Evolutionary conservation across 306 rosid genomes (phyloP).

Genomic region (Prunus mira): DNA sequence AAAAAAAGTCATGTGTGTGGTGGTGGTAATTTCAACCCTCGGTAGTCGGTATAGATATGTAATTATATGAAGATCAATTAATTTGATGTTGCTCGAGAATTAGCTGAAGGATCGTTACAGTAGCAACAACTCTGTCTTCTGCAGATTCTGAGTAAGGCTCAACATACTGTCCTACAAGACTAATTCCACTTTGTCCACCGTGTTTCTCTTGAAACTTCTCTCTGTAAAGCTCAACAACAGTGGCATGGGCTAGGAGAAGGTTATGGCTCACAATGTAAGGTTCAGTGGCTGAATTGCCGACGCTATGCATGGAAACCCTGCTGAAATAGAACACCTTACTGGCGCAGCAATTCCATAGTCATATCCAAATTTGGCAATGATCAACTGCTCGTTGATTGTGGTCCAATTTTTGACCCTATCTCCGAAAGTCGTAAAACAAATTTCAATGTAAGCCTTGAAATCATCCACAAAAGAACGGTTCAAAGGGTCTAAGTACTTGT

Average conservation of each 20-base stretch:
- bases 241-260: conserved; percentile 36
- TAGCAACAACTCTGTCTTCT: conserved; percentile 13
- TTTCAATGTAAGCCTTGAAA: conserved; percentile 18
- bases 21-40: too few species aligned
- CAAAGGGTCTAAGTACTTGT: not conserved
- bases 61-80: too few species aligned
- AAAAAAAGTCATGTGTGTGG: too few species aligned
- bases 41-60: too few species aligned
- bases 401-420: conserved; percentile 11
- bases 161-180: conserved; percentile 6
- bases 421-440: conserved; percentile 29
- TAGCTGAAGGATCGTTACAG: not conserved
- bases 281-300: conserved; percentile 36
- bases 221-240: conserved; percentile 22
- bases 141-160: conserved; percentile 26
- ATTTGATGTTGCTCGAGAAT: too few species aligned
- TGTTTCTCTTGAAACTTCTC: conserved; percentile 25
- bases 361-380: conserved; percentile 20
- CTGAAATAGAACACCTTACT: conserved; percentile 27
- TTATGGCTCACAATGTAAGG: conserved; percentile 38
- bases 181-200: conserved; percentile 37
- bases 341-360: conserved; percentile 28
- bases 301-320: not conserved
- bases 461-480: conserved; percentile 13
- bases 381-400: too few species aligned